Evolutionary conservation across 768 basidiomycete species (phyloP), one percentile per base, ranked within the genome.

Genomic region (Lepiota subincarnata): DNA sequence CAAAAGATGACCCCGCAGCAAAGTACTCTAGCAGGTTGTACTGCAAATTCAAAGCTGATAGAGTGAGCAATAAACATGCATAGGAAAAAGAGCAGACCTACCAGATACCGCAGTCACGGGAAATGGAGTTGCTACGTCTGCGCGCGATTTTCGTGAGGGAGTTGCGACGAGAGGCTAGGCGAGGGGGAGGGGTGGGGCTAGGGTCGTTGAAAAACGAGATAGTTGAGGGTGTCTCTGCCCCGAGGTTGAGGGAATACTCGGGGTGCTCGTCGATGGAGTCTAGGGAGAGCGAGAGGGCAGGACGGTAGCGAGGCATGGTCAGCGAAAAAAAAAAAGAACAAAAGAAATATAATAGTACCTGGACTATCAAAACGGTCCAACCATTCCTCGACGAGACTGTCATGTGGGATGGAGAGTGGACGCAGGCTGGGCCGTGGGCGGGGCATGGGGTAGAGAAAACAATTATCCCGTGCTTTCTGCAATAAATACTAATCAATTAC

Each of bases 1-100:
- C 69, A 70, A 45, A 68, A 68, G 6, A 70, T 61, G 55, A 62
- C 67, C 3, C 67, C 66, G 46, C 69, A 70, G 46, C 69, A 70
- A 7, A 67, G 48, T 18, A 67, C 68, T 35, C 67, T 57, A 35
- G 62, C 62, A 1, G 69, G 69, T 28, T 58, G 55, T 19, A 67
- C 64, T 0, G 69, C 66, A 48, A 66, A 66, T 58, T 70, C 69
- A 50, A 70, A 70, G 48, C 69, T 53, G 14, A 19, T 8, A 20
- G 13, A 38, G 24, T 35, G 19, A n/a, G 36, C 31, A 36, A 18
- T 20, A 14, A 35, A 20, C 20, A 38, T 2, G 11, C 5, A 19
- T 11, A 6, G 14, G 46, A 4, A 7, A 4, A 11, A 19, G 12
- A 20, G 19, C 16, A 37, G 39, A 46, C 52, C 16, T 10, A 53